These are phyloP conservation scores for Platanus orientalis DNA, from an alignment of 164 flowering plant genomes.

Conservation along the genomic window DNA sequence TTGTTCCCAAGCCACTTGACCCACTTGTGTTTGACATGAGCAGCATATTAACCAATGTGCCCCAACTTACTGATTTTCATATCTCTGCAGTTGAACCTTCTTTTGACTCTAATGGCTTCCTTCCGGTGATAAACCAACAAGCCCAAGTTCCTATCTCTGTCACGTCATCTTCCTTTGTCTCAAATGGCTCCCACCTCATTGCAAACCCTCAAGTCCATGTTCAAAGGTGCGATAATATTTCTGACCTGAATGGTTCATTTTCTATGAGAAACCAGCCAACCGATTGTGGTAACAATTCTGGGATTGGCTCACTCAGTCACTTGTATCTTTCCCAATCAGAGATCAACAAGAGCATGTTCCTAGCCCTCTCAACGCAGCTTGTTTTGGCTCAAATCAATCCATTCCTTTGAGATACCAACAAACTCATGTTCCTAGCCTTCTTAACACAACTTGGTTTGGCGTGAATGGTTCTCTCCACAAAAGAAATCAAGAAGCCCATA, in stretches of 20 bases:
- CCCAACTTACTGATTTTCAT: background rate
- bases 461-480: too few relatives aligned
- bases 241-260: background rate
- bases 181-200: background rate
- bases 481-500: too few relatives aligned
- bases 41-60: background rate
- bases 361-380: background rate
- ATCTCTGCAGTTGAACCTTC: background rate
- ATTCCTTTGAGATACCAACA: background rate
- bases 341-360: background rate
- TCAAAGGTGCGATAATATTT: too few relatives aligned
- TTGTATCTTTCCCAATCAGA: too few relatives aligned
- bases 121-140: background rate
- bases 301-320: too few relatives aligned
- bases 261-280: background rate
- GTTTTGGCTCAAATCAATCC: background rate
- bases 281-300: too few relatives aligned
- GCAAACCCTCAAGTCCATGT: background rate
- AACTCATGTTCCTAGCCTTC: background rate
- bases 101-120: background rate
- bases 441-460: background rate
- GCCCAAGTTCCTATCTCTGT: background rate
- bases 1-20: background rate
- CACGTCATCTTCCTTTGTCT: background rate
- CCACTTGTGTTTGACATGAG: background rate